Evolutionary conservation across 768 basidiomycete species (phyloP), one percentile per base, ranked within the genome.

Genomic region (Flagelloscypha sp.): DNA sequence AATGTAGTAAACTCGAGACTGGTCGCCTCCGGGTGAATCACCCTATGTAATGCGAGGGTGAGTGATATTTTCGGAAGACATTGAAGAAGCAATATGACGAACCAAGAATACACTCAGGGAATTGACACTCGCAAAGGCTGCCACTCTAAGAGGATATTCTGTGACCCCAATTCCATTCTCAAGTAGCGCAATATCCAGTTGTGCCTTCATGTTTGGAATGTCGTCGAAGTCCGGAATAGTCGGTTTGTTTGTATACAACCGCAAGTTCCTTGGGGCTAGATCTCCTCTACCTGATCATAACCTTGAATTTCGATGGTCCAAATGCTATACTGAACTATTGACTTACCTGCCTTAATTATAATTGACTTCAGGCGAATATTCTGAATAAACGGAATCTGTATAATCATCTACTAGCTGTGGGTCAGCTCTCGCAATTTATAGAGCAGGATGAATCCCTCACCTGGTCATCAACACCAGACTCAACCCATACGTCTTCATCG

Each of bases 401-500:
- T 66, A 48, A 89, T 80, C 37, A 88, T 63, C 86, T 89, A 45
- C 29, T 30, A 28, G 23, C 23, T 12, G 16, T 36, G 17, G 31
- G 38, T 52, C 30, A 35, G 21, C 24, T 35, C 48, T 17, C 10
- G 15, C 15, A 27, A 17, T 31, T 22, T 20, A 34, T 18, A 16
- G 17, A 23, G 18, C 20, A 8, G 25, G 29, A 8, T n/a, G n/a
- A 13, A 37, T 15, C 21, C 40, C 63, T 32, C 41, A 84, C 86
- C 72, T 90, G 84, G 50, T 90, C 86, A 45, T 90, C 87, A 10
- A 88, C 86, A 21, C 76, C 79, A 0, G 86, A 88, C 13, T 89
- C 81, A 10, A 75, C 77, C 41, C 62, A 88, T 43, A 63, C 67
- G 3, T 57, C 57, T 8, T 71, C 78, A 33, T 80, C 75, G 16